phyloP scores from a whole-genome alignment of 2,329 filamentous ascomycete species.

The Aspergillus sp. region DNA sequence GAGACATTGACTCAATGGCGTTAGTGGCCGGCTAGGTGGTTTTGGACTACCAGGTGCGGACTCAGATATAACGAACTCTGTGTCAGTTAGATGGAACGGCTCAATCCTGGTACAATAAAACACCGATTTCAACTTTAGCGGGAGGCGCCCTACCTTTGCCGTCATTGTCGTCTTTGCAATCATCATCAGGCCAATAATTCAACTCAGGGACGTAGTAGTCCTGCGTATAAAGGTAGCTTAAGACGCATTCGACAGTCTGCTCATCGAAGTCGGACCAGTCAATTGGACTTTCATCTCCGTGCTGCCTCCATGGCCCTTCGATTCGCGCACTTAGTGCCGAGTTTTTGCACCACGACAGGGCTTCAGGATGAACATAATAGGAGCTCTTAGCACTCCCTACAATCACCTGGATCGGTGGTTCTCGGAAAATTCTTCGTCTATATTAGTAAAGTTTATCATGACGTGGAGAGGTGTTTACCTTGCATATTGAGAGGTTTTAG shows the following conservation, averaged over 20 bases:
- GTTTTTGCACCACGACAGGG: too few relatives aligned
- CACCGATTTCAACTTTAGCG: rapidly evolving
- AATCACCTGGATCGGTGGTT: too few relatives aligned
- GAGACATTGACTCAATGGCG: neutral
- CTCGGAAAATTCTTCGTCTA: too few relatives aligned
- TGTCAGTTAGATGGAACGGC: too few relatives aligned
- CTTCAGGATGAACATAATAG: too few relatives aligned
- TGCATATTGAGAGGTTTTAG: too few relatives aligned
- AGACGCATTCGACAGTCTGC: neutral
- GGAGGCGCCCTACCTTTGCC: neutral
- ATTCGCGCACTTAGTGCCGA: constrained; percentile 1
- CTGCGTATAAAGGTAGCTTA: neutral
- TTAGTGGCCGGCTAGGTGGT: neutral
- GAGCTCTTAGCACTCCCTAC: too few relatives aligned
- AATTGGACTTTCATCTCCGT: neutral
- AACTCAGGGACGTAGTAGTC: neutral
- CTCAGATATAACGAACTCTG: too few relatives aligned
- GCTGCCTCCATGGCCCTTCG: constrained; percentile 4
- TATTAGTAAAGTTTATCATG: rapidly evolving
- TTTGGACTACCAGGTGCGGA: neutral
- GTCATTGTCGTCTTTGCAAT: neutral
- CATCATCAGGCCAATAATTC: neutral
- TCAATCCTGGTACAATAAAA: neutral
- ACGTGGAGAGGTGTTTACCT: too few relatives aligned
- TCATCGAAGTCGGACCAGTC: constrained; percentile 8